Percentiles rank a stretch among this genome's conserved stretches.
These are phyloP conservation scores for Lachancea meyersii DNA, from an alignment of 805 yeast species.

Conservation along the genomic window DNA sequence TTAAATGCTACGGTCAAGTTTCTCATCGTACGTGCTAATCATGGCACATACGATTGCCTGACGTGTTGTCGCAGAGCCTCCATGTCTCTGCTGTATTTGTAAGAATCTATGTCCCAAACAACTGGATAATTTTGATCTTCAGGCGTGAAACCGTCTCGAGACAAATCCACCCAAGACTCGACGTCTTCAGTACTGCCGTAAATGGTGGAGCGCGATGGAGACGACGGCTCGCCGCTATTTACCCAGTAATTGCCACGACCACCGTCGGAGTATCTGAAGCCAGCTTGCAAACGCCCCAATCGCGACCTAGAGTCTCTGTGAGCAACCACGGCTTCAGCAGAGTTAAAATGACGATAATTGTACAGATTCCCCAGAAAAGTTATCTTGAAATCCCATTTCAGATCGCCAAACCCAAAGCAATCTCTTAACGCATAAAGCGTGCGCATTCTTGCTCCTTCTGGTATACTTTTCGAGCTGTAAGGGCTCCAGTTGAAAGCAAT, in stretches of 20 bases:
- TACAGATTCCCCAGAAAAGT: slow-evolving; percentile 67
- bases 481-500: slow-evolving; percentile 73
- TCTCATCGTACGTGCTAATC: not conserved
- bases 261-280: slow-evolving; percentile 70
- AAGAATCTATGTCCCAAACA: slow-evolving; percentile 25
- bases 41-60: slow-evolving; percentile 2
- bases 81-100: slow-evolving; percentile 24
- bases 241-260: slow-evolving; percentile 86
- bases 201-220: slow-evolving; percentile 1
- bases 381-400: slow-evolving; percentile 66
- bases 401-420: slow-evolving; percentile 69
- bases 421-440: slow-evolving; percentile 65
- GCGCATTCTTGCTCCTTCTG: slow-evolving; percentile 63
- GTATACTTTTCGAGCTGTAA: slow-evolving; percentile 53
- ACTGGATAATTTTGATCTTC: slow-evolving; percentile 33
- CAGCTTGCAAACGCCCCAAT: slow-evolving; percentile 70
- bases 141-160: slow-evolving; percentile 23
- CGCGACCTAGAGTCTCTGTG: slow-evolving; percentile 62
- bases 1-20: not conserved
- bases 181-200: slow-evolving; percentile 11
- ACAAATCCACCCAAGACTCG: slow-evolving; percentile 24
- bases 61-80: slow-evolving; percentile 15
- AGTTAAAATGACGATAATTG: slow-evolving; percentile 77
- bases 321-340: slow-evolving; percentile 62
- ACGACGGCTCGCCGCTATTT: slow-evolving; percentile 11